Base-by-base conservation (phyloP, 306 rosid species). In the Lablab purpureus region DNA sequence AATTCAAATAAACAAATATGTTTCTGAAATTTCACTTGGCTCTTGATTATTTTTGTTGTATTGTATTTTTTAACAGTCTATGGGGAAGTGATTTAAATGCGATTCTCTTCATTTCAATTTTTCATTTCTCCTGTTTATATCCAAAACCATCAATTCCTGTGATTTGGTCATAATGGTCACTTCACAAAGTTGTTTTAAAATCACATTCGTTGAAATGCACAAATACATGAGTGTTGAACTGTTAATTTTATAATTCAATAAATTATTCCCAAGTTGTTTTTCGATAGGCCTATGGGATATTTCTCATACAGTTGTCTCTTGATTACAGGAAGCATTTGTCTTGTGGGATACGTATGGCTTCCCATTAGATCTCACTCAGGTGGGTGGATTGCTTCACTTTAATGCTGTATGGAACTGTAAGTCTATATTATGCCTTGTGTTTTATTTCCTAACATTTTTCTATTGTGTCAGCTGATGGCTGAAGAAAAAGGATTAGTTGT, bases 321-420 rank as follows among this genome's bases (percentile, higher is more conserved):
- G 79, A 69, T 58, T 84, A 84, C 79, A 95, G 99, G 99, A 93
- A 73, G 99, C 97, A 45, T 95, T 95, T 88, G 82, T 93, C 83
- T 85, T 95, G 90, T 95, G 98, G 99, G 99, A 95, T 76, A 93
- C 99, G 0, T 95, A 58, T 73, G 99, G 99, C 41, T 95, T 95
- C 84, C 99, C 99, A 4, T 81, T 95, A 73, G 99, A 95, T 87
- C 90, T 95, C 86, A 95, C 99, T 75, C 98, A 95, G 97, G 99
- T 95, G 78, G 79, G 52, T 64, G 77, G 52, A 37, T 51, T 84
- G 74, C 25, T 81, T 77, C 49, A 54, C 21, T 10, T 51, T n/a
- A 36, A 23, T 70, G 32, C 67, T 47, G 28, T 69, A 58, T 73
- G 64, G 43, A 73, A 12, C 77, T 77, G n/a, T 70, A 71, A 25